phyloP scores from a whole-genome alignment of 2,329 filamentous ascomycete genomes.

The Madurella mycetomatis region DNA sequence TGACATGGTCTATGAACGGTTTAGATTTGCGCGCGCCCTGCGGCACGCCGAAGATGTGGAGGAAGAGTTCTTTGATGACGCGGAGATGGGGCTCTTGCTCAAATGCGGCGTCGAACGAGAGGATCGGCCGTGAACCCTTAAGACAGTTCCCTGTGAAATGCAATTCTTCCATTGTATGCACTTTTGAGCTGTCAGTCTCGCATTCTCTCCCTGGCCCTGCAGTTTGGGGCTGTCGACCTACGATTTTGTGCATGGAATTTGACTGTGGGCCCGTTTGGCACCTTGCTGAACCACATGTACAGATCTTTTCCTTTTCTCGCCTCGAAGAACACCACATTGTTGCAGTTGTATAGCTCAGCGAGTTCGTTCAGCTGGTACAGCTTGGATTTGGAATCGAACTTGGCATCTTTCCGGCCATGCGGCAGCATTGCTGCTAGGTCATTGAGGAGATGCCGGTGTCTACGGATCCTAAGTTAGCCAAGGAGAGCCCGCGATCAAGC shows the following conservation, averaged over 20 bases:
- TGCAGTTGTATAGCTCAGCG: slow-evolving; percentile 76
- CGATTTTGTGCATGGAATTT: slow-evolving; percentile 71
- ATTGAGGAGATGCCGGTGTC: slow-evolving; percentile 88
- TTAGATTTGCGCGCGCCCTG: slow-evolving; percentile 84
- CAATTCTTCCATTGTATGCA: slow-evolving; percentile 95
- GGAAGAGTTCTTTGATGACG: slow-evolving; percentile 84
- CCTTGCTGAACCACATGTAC: slow-evolving; percentile 89
- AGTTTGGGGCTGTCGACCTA: slow-evolving; percentile 33
- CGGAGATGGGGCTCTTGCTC: slow-evolving; percentile 74
- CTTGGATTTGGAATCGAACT: slow-evolving; percentile 94
- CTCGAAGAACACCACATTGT: slow-evolving; percentile 91
- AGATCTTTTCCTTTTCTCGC: slow-evolving; percentile 91
- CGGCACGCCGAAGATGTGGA: slow-evolving; percentile 88
- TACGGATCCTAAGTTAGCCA: slow-evolving; percentile 33
- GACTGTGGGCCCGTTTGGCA: slow-evolving; percentile 68
- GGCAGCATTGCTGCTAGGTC: slow-evolving; percentile 86
- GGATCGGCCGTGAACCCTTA: slow-evolving; percentile 84
- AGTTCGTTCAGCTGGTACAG: slow-evolving; percentile 73
- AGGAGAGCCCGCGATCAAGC: neutral
- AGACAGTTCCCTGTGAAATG: slow-evolving; percentile 96
- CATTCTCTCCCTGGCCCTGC: neutral
- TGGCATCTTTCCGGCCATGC: slow-evolving; percentile 89
- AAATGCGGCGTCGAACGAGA: slow-evolving; percentile 88
- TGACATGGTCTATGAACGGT: slow-evolving; percentile 93
- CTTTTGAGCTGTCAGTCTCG: slow-evolving; percentile 36